Base-by-base conservation (phyloP, 345 rosid genomes). In the Populus euphratica region DNA sequence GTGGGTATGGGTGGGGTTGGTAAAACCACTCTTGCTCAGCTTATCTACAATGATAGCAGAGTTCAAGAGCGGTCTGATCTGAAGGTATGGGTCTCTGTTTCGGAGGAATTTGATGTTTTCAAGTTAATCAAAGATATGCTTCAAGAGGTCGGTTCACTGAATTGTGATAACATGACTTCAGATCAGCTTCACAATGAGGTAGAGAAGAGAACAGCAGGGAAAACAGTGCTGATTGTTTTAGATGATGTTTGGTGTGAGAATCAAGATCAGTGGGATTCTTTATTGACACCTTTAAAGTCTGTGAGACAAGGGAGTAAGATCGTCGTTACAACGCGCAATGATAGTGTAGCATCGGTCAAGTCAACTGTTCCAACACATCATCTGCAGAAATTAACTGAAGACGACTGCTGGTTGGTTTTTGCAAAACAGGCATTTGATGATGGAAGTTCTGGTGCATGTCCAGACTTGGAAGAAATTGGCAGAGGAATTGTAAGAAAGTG, bases 1-100 rank as follows among this genome's bases (percentile, higher is more conserved):
- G 80, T 82, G 33, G 82, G 85, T 0, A 43, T 47, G 71, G 43
- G 75, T 49, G 75, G 65, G 17, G 64, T 72, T 16, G 75, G 75
- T 31, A 72, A 72, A 20, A 72, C 41, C 27, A 69, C 72, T 2
- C 3, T 33, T 7, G 41, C 64, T 0, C 65, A 72, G 54, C 43
- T 72, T 49, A 27, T 72, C 7, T 72, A 72, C 43, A 70, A 70
- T 13, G 38, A 70, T 27, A 25, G 59, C 6, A 16, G 39, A 20
- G 76, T 29, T 14, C 25, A 54, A 2, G 16, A 54, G 3, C 0
- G 49, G 18, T 73, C 56, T 73, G 33, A 73, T 43, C 59, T 39
- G 3, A 70, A 70, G 44, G 56, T 33, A n/a, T 70, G 73, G 73
- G 33, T 70, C 18, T 70, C 61, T 70, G 73, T 70, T 70, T 70